Conservation (phyloP, 1,284 basidiomycete genomes). For the Fomitopsis pinicola region DNA sequence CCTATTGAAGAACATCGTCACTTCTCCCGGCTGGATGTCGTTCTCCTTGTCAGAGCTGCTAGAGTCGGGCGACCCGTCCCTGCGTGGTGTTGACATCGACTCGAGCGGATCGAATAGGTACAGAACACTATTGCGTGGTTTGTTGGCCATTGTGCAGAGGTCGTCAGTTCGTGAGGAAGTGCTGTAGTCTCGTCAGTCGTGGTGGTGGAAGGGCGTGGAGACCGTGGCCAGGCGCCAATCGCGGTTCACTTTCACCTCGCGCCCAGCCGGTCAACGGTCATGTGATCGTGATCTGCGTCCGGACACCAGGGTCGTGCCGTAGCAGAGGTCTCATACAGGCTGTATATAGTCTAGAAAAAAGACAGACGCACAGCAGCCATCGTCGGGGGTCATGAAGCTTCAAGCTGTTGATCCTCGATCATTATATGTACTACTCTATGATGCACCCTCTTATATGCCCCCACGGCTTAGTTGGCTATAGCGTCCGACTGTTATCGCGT, state of each 20-base stretch:
- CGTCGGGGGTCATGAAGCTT: too few species aligned
- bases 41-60: conserved; percentile 56
- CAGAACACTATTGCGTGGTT: conserved; percentile 44
- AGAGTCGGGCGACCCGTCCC: conserved; percentile 29
- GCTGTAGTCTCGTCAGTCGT: neutral
- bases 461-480: conserved; percentile 81
- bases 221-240: neutral
- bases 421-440: too few species aligned
- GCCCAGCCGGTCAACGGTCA: neutral
- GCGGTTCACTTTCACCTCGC: neutral
- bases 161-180: neutral
- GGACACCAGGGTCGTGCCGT: too few species aligned
- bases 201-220: neutral
- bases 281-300: neutral
- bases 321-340: neutral
- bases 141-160: conserved; percentile 21
- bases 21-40: conserved; percentile 34
- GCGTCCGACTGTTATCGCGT: conserved; percentile 69
- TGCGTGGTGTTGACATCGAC: conserved; percentile 17
- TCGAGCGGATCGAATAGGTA: conserved; percentile 55
- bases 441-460: conserved; percentile 37
- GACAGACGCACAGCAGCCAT: too few species aligned
- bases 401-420: too few species aligned
- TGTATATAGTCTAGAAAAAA: too few species aligned
- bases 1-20: conserved; percentile 48